These are phyloP conservation scores for Solanum neorickii DNA, from an alignment of 257 asterid genomes.

Conservation along the genomic window DNA sequence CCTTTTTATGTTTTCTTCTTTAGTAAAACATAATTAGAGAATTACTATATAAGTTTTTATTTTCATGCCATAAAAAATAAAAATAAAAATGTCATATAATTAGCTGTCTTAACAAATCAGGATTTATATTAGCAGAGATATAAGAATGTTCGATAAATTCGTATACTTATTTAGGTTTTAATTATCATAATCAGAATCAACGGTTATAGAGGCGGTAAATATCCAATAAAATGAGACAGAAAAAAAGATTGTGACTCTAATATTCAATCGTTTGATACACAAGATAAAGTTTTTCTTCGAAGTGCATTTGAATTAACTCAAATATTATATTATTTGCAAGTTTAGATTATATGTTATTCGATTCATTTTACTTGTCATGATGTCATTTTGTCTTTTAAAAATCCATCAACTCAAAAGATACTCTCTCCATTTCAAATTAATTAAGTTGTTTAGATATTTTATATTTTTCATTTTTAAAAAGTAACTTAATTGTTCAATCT, in stretches of 20 bases:
- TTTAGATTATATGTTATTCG: rapidly evolving
- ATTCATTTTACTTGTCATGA: neutral
- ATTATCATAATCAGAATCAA: neutral
- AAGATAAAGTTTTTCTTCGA: neutral
- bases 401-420: neutral
- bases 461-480: too few relatives aligned
- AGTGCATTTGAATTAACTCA: neutral
- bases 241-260: neutral
- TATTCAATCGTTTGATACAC: neutral
- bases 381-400: neutral
- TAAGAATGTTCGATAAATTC: neutral
- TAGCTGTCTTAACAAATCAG: neutral
- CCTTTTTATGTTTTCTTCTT: neutral
- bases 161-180: neutral
- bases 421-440: too few relatives aligned
- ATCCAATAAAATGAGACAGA: neutral
- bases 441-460: too few relatives aligned
- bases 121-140: neutral
- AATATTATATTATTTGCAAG: neutral
- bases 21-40: neutral
- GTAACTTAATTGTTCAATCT: too few relatives aligned
- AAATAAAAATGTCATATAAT: neutral
- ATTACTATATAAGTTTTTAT: neutral
- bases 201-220: neutral
- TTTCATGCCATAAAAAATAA: neutral